Conservation (phyloP, 352 stramenopile species). For the Pythium monospermum region DNA sequence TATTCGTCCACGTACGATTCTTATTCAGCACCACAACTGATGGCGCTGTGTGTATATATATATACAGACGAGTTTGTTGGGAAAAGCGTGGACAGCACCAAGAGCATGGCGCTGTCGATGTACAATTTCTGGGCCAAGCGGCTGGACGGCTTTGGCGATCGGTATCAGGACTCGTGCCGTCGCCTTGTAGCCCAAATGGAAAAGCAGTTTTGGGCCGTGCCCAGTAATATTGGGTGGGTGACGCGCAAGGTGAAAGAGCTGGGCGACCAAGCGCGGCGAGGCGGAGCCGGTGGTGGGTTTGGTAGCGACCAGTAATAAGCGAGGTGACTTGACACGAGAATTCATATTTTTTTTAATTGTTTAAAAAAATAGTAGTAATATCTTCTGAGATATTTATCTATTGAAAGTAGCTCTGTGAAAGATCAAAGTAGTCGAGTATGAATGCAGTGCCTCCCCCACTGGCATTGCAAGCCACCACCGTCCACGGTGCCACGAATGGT, state of each 20-base stretch:
- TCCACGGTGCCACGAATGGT: slow-evolving; percentile 26
- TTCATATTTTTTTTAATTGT: no score
- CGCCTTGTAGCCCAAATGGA: slow-evolving; percentile 62
- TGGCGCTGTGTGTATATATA: not conserved
- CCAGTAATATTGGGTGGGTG: slow-evolving; percentile 12
- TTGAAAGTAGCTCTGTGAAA: slow-evolving; percentile 11
- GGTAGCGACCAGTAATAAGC: not conserved
- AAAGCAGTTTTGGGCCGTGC: slow-evolving; percentile 32
- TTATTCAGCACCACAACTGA: no score
- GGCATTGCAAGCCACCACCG: slow-evolving; percentile 27
- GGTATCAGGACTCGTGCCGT: slow-evolving; percentile 64
- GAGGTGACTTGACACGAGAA: not conserved
- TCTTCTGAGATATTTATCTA: not conserved
- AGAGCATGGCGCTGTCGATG: slow-evolving; percentile 48
- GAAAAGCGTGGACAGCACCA: slow-evolving; percentile 44
- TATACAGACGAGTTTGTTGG: slow-evolving; percentile 31
- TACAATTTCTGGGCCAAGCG: slow-evolving; percentile 70
- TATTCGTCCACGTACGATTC: no score
- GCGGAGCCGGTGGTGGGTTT: not conserved
- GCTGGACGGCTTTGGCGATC: slow-evolving; percentile 56
- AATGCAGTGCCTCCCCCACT: slow-evolving; percentile 31
- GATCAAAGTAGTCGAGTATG: slow-evolving; percentile 44
- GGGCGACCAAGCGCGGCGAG: slow-evolving; percentile 14
- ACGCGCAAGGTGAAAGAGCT: slow-evolving; percentile 18
- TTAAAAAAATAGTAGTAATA: slow-evolving; percentile 1